phyloP scores from a whole-genome alignment of 1,284 basidiomycete species.

The Moesziomyces sp. region DNA sequence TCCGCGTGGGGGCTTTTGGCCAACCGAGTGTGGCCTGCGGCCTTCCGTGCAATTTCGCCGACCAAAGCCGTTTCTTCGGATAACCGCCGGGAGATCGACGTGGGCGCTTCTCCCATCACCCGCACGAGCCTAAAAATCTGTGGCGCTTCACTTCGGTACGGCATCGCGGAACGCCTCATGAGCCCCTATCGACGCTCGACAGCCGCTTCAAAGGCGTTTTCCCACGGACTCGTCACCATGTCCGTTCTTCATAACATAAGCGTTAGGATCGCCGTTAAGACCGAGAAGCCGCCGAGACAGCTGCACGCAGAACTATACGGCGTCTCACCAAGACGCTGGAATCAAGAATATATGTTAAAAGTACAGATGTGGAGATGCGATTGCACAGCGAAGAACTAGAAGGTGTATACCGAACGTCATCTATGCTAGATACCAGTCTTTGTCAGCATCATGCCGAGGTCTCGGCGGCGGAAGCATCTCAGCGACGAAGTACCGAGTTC shows the following conservation, averaged over 20 bases:
- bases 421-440: background rate
- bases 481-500: conserved; percentile 1
- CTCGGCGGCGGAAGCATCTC: background rate
- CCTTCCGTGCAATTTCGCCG: background rate
- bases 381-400: too few relatives aligned
- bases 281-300: background rate
- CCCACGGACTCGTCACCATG: too few relatives aligned
- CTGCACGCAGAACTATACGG: too few relatives aligned
- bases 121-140: too few relatives aligned
- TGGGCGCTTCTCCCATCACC: background rate
- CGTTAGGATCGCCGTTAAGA: background rate
- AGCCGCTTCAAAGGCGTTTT: too few relatives aligned
- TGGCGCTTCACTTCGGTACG: too few relatives aligned
- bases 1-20: background rate
- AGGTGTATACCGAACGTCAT: background rate
- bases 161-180: too few relatives aligned
- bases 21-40: background rate
- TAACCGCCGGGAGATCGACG: background rate
- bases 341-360: background rate
- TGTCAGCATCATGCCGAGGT: too few relatives aligned
- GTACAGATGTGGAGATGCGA: background rate
- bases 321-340: too few relatives aligned
- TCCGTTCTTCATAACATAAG: background rate
- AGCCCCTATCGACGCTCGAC: too few relatives aligned
- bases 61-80: background rate